Evolutionary conservation across 371 early-diverging fungal species (phyloP), one percentile per base, ranked within the genome.

Genomic region (Batkoa obscura): DNA sequence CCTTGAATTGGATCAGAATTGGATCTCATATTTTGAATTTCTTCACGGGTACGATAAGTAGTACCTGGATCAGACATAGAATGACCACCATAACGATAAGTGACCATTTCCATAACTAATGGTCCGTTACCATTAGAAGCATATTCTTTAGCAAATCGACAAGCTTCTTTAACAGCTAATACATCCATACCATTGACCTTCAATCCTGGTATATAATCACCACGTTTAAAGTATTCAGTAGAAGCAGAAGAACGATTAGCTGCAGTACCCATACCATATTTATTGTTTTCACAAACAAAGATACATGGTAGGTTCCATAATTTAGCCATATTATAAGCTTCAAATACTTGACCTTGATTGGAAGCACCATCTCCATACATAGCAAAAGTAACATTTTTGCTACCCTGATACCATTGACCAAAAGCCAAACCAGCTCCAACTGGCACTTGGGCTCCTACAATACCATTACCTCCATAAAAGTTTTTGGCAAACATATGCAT

Each of bases 391-490:
- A 85, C 83, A 17, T 84, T 72, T 51, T 78, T 73, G 61, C 78
- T 71, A 47, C 70, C 73, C 37, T 75, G 66, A 77, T 98, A 99
- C 78, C 97, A 88, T 67, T 95, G 90, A 49, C 91, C 80, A 65
- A 96, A 88, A 38, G 97, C 96, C 59, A 94, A 78, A 64, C 99
- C 99, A 9, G 94, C 88, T 56, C 98, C 98, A 59, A 99, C 75
- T 43, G 98, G 94, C 42, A 96, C 88, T 74, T 99, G 99, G 42
- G 99, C 98, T 59, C 99, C 99, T 57, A 99, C 99, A 66, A 99
- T 98, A 63, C 99, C 99, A 80, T 99, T 97, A 59, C 99, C 99
- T 63, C 99, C 99, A 71, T 85, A 96, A 75, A 99, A 98, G 68
- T 85, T 80, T 53, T 77, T 75, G 52, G 90, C 85, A 72, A 94